Evolutionary conservation across 345 rosid genomes (phyloP).

Genomic region (Alliaria petiolata): DNA sequence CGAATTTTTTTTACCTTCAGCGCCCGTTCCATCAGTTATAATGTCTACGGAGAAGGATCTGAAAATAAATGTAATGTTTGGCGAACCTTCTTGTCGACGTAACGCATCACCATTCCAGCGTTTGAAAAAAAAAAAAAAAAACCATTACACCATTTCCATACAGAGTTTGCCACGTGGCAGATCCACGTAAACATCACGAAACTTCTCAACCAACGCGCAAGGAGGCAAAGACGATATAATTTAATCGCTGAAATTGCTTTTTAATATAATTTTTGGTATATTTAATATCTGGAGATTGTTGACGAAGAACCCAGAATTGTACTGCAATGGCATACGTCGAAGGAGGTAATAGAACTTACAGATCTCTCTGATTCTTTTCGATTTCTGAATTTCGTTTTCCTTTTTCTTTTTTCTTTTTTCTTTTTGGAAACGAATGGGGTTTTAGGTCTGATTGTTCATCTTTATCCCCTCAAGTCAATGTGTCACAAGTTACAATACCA

Average conservation of each 20-base stretch:
- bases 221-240: not conserved
- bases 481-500: not conserved
- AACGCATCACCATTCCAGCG: too few species aligned
- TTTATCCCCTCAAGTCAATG: not conserved
- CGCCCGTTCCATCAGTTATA: too few species aligned
- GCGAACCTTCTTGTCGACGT: too few species aligned
- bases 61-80: too few species aligned
- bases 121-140: too few species aligned
- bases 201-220: not conserved
- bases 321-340: slow-evolving; percentile 25
- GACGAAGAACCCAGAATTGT: not conserved
- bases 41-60: too few species aligned
- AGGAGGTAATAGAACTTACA: slow-evolving; percentile 11
- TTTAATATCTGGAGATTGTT: not conserved
- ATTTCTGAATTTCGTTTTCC: not conserved
- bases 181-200: slow-evolving; percentile 12
- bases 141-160: too few species aligned
- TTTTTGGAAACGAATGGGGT: not conserved
- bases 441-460: not conserved
- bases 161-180: not conserved
- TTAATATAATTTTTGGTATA: not conserved
- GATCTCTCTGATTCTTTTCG: not conserved
- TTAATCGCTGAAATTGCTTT: not conserved
- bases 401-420: not conserved
- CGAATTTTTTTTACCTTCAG: too few species aligned